Percentiles rank a stretch among this genome's conserved stretches.
phyloP scores from a whole-genome alignment of 176 grass and related monocot genomes.

The Areca catechu region DNA sequence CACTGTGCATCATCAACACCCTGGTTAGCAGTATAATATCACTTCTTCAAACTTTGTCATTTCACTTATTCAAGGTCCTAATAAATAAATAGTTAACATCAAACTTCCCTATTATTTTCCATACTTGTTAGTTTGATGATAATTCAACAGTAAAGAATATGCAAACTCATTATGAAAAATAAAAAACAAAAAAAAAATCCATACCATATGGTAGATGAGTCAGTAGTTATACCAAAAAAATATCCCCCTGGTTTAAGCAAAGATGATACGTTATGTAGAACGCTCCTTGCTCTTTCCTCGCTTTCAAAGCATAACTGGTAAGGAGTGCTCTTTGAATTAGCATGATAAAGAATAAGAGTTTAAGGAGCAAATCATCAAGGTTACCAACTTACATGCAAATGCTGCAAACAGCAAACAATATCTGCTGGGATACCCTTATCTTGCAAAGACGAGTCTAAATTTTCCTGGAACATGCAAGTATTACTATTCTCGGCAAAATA shows the following conservation, averaged over 20 bases:
- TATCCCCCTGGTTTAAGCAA: conserved; percentile 80
- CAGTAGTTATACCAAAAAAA: conserved; percentile 69
- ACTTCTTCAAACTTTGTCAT: no score
- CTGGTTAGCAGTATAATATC: no score
- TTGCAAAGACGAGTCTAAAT: conserved; percentile 46
- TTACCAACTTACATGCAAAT: conserved; percentile 48
- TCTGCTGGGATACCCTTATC: conserved; percentile 58
- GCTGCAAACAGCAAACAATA: conserved; percentile 72
- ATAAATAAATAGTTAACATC: no score
- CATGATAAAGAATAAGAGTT: not conserved
- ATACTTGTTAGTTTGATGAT: no score
- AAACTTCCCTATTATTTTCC: no score
- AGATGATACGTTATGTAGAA: conserved; percentile 66
- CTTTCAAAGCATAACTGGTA: conserved; percentile 68
- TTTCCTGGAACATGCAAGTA: conserved; percentile 36
- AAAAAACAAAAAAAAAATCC: not conserved
- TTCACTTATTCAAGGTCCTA: no score
- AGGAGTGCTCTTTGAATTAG: not conserved
- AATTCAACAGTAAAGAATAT: not conserved
- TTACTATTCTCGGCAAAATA: not conserved
- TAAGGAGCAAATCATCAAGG: not conserved
- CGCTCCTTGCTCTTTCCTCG: conserved; percentile 60
- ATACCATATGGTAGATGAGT: conserved; percentile 94
- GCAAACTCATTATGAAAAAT: not conserved
- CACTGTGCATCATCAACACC: no score